Evolutionary conservation across 352 stramenopile genomes (phyloP), one percentile per base, ranked within the genome.

Genomic region (Aphanomyces astaci): DNA sequence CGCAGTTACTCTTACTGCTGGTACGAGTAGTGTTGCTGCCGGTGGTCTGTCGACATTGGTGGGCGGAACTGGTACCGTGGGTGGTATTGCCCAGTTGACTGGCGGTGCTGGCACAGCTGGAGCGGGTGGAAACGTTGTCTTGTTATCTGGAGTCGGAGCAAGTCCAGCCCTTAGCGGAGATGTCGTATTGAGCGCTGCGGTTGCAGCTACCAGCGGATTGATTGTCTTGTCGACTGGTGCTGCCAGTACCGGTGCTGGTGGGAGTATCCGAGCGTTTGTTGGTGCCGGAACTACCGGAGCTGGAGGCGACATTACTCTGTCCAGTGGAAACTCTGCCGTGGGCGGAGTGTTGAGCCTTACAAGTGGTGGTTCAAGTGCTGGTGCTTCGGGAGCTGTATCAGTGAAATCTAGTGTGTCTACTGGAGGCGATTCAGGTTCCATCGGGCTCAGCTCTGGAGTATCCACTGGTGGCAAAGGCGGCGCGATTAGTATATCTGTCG

Each of bases 291-390:
- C 65, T n/a, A 71, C n/a, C 55, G 69, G 72, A 53, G 32, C 72
- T 2, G 78, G 72, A 53, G 76, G 76, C n/a, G 32, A 13, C 30
- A 40, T 81, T 19, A 72, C 53, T 11, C 33, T 81, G 33, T 71
- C 30, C 1, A 48, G 32, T 53, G 56, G 56, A 24, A 65, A 27
- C 25, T 53, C 31, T 10, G 13, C 24, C 22, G 28, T 53, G 9
- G 56, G 56, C 19, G 56, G 56, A 3, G 15, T 19, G 22, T 9
- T 65, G 22, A 53, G 28, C 17, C 7, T 65, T 24, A 22, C 5
- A 24, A 65, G 56, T 65, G 56, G 56, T 24, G 3, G 9, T 10
- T 65, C 56, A 48, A 53, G 9, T 4, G 22, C 32, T 36, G 56
- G 56, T 25, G 36, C 36, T 9, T 65, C 56, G n/a, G 56, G 56